Percentiles rank a stretch among this genome's conserved stretches.
These are phyloP conservation scores for Liquidambar formosana DNA, from an alignment of 164 flowering plant genomes.

Conservation along the genomic window DNA sequence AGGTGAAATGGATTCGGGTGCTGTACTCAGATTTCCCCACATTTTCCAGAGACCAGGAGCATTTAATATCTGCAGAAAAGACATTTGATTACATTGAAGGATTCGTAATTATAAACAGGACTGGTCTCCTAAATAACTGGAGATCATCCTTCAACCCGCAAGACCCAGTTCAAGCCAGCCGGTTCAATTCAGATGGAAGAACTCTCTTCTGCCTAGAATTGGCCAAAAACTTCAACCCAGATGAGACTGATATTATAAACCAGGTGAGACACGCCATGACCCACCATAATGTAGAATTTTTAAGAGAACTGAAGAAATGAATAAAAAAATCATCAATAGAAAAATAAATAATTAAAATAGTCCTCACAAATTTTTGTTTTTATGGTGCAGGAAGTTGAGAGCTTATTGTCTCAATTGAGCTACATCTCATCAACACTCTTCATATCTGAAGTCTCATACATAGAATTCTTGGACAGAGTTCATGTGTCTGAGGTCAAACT, in stretches of 20 bases:
- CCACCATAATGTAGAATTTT: neutral
- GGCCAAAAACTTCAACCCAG: conserved; percentile 47
- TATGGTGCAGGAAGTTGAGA: conserved; percentile 43
- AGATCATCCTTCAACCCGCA: conserved; percentile 53
- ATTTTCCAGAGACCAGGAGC: conserved; percentile 56
- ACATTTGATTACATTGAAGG: conserved; percentile 64
- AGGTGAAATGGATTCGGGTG: conserved; percentile 73
- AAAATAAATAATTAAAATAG: neutral
- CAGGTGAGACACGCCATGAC: conserved; percentile 30
- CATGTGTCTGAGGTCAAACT: conserved; percentile 53
- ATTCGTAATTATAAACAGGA: conserved; percentile 51
- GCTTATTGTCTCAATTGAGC: conserved; percentile 38
- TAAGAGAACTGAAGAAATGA: neutral
- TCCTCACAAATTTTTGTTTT: neutral
- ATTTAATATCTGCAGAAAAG: conserved; percentile 40
- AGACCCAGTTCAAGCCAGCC: conserved; percentile 54
- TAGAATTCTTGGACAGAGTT: conserved; percentile 58
- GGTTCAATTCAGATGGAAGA: conserved; percentile 48
- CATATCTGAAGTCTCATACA: conserved; percentile 46
- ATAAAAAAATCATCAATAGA: neutral
- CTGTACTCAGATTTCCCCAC: conserved; percentile 49
- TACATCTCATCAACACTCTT: conserved; percentile 47
- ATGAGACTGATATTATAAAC: conserved; percentile 22
- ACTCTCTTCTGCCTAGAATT: conserved; percentile 55
- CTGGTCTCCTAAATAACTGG: conserved; percentile 55